Percentiles rank a stretch among this genome's conserved stretches.
These are phyloP conservation scores for rapeseed (Brassica napus) DNA, from an alignment of 345 rosid species.

Conservation along the genomic window DNA sequence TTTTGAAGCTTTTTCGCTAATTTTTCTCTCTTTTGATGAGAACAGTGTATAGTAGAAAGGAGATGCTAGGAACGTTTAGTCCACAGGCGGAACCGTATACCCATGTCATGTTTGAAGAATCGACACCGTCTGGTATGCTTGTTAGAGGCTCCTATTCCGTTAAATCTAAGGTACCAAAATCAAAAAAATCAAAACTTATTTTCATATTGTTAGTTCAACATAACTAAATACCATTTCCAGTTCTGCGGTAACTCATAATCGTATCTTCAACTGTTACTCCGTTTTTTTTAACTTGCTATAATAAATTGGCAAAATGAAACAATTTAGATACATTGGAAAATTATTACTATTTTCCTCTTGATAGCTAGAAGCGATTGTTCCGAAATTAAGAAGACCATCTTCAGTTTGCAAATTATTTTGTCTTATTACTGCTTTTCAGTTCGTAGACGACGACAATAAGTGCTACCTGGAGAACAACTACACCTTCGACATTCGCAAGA, in stretches of 20 bases:
- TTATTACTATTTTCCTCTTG: not conserved
- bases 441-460: conserved; percentile 70
- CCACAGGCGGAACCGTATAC: conserved; percentile 81
- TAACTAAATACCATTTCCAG: not conserved
- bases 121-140: conserved; percentile 83
- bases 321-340: not conserved
- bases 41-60: conserved; percentile 76
- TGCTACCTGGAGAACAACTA: conserved; percentile 82
- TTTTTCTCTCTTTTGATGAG: not conserved
- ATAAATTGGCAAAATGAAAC: not conserved
- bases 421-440: conserved; percentile 43
- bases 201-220: too few relatives aligned
- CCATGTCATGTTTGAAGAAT: conserved; percentile 73
- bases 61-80: conserved; percentile 91
- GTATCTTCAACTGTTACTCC: not conserved
- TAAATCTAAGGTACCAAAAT: conserved; percentile 57
- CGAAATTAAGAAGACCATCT: not conserved
- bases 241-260: not conserved
- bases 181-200: not conserved
- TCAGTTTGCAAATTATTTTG: not conserved
- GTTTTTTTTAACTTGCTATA: not conserved
- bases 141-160: conserved; percentile 88
- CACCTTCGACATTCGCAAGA: conserved; percentile 69
- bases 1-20: not conserved
- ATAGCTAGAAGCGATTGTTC: not conserved